Conservation (phyloP, 2,329 filamentous ascomycete genomes). For the Ascochyta fabae region DNA sequence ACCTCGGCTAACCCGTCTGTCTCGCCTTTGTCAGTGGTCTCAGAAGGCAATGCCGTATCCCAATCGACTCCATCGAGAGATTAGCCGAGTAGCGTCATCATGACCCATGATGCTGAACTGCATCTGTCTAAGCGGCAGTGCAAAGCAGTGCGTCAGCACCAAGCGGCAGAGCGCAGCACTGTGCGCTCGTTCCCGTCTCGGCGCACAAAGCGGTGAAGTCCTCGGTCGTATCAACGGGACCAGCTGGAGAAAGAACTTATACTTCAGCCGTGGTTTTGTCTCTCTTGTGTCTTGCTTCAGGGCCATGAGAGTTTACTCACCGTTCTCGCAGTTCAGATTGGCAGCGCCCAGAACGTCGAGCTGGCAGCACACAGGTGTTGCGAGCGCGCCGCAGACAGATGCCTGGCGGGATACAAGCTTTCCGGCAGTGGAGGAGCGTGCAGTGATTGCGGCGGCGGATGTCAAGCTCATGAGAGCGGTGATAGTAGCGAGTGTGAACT, state of each 20-base stretch:
- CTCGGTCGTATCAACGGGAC: slow-evolving; percentile 13
- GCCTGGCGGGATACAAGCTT: slow-evolving; percentile 11
- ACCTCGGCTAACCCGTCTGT: too few species aligned
- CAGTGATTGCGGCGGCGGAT: slow-evolving; percentile 18
- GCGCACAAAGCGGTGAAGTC: slow-evolving; percentile 25
- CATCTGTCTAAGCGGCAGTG: slow-evolving; percentile 18
- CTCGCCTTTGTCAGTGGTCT: too few species aligned
- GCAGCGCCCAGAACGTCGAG: slow-evolving; percentile 23
- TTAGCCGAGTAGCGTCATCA: too few species aligned
- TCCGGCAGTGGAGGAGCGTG: slow-evolving; percentile 1
- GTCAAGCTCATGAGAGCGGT: slow-evolving; percentile 20
- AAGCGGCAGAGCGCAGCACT: slow-evolving; percentile 27
- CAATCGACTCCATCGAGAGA: too few species aligned
- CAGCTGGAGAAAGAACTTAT: slow-evolving; percentile 6
- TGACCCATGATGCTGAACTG: too few species aligned
- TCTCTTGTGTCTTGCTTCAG: background rate
- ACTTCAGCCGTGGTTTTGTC: background rate
- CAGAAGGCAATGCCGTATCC: too few species aligned
- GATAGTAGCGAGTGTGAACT: slow-evolving; percentile 17
- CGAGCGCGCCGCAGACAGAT: slow-evolving; percentile 23
- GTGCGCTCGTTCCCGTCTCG: slow-evolving; percentile 19
- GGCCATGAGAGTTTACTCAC: slow-evolving; percentile 10
- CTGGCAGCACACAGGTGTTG: slow-evolving; percentile 29
- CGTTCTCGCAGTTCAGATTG: slow-evolving; percentile 26
- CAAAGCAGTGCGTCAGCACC: slow-evolving; percentile 25